Evolutionary conservation across 805 yeast genomes (phyloP).

Genomic region (Candida qinlingensis): DNA sequence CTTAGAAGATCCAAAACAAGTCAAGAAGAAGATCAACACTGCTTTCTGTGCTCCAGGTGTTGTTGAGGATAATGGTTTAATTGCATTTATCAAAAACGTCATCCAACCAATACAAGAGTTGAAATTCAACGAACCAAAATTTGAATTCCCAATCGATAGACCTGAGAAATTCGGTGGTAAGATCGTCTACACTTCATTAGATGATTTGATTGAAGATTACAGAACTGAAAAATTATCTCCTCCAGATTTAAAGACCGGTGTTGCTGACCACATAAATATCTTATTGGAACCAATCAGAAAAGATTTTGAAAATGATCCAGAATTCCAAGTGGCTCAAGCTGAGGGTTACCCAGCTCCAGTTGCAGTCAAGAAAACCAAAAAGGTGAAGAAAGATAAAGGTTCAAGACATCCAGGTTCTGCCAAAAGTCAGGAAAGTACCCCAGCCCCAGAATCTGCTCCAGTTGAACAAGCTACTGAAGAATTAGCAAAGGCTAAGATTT

Average conservation of each 20-base stretch:
- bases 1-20: conserved; percentile 80
- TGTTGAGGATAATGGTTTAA: conserved; percentile 84
- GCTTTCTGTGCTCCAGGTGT: conserved; percentile 97
- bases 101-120: conserved; percentile 82
- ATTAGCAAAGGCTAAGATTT: conserved; percentile 28
- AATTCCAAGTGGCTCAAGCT: conserved; percentile 66
- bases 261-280: conserved; percentile 74
- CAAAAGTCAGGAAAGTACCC: conserved; percentile 24
- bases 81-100: conserved; percentile 81
- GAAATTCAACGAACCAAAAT: conserved; percentile 50
- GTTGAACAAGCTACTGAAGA: conserved; percentile 27
- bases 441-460: conserved; percentile 25
- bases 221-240: conserved; percentile 76
- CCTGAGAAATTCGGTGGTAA: conserved; percentile 98
- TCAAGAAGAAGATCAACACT: conserved; percentile 83
- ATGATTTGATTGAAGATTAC: conserved; percentile 65
- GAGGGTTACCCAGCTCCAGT: conserved; percentile 83
- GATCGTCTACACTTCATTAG: conserved; percentile 62
- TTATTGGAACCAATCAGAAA: conserved; percentile 81
- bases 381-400: conserved; percentile 83
- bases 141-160: conserved; percentile 72
- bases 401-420: conserved; percentile 76
- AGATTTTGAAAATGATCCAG: conserved; percentile 54
- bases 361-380: conserved; percentile 59
- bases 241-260: conserved; percentile 90